phyloP scores from a whole-genome alignment of 1,139 yeast genomes.

The Saccharomyces pastorianus region DNA sequence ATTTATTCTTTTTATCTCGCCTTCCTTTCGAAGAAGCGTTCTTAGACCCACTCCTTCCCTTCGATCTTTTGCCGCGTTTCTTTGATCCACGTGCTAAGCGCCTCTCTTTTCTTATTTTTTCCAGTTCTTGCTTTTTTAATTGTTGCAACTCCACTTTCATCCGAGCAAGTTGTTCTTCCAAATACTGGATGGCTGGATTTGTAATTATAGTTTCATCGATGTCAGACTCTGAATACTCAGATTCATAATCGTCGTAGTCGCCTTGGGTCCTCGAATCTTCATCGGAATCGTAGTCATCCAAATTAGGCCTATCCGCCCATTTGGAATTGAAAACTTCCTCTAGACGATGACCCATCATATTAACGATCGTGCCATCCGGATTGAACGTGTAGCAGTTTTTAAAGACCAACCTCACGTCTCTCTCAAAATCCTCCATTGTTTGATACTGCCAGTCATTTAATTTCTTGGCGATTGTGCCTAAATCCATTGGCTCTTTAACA shows the following conservation, averaged over 20 bases:
- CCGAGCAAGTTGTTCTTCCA: slow-evolving; percentile 77
- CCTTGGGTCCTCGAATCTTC: slow-evolving; percentile 17
- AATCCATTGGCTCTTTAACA: slow-evolving; percentile 91
- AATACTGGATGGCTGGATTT: slow-evolving; percentile 80
- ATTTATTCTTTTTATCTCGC: slow-evolving; percentile 26
- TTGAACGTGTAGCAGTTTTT: slow-evolving; percentile 84
- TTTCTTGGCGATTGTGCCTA: slow-evolving; percentile 75
- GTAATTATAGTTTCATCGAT: slow-evolving; percentile 67
- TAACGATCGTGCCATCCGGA: slow-evolving; percentile 93
- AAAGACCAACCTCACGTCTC: slow-evolving; percentile 75
- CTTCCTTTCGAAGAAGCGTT: slow-evolving; percentile 10
- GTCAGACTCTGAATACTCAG: slow-evolving; percentile 49
- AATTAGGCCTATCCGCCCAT: slow-evolving; percentile 82
- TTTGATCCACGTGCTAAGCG: slow-evolving; percentile 29
- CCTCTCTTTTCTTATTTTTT: slow-evolving; percentile 43
- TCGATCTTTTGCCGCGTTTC: slow-evolving; percentile 14
- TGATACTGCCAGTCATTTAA: slow-evolving; percentile 81
- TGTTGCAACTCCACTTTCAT: slow-evolving; percentile 81
- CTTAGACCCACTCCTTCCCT: slow-evolving; percentile 10
- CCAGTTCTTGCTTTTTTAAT: slow-evolving; percentile 68
- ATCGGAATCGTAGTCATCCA: slow-evolving; percentile 29
- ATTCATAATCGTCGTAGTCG: slow-evolving; percentile 31
- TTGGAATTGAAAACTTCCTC: slow-evolving; percentile 79
- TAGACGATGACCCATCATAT: slow-evolving; percentile 86
- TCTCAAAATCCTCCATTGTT: slow-evolving; percentile 79